Evolutionary conservation across 2,329 filamentous ascomycete genomes (phyloP).

Genomic region (Samsoniella hepiali): DNA sequence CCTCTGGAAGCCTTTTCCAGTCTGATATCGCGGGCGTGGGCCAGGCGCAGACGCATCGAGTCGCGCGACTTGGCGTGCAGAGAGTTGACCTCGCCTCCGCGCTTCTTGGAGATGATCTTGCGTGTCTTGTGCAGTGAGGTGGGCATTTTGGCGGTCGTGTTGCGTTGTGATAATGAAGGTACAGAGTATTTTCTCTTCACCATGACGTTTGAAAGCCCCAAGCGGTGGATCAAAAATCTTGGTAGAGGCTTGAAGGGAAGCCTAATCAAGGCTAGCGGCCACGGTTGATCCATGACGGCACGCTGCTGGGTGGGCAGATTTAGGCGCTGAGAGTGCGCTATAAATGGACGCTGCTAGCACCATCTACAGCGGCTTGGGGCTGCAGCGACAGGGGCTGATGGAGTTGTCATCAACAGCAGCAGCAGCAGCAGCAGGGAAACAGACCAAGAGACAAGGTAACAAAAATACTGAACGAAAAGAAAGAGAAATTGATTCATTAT

Average conservation of each 20-base stretch:
- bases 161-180: background rate
- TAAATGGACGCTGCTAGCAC: background rate
- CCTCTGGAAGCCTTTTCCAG: slow-evolving; percentile 68
- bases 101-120: slow-evolving; percentile 89
- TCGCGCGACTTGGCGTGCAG: slow-evolving; percentile 89
- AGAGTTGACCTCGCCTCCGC: slow-evolving; percentile 65
- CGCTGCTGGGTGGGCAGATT: background rate
- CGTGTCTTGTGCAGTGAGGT: slow-evolving; percentile 76
- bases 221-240: background rate
- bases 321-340: background rate
- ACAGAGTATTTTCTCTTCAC: background rate
- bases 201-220: background rate
- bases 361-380: background rate
- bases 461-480: too few species aligned
- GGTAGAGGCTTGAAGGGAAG: background rate
- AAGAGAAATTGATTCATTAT: too few species aligned
- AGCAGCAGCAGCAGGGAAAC: too few species aligned
- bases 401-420: too few species aligned
- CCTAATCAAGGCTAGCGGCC: background rate
- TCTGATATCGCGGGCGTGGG: slow-evolving; percentile 77
- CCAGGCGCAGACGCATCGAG: slow-evolving; percentile 74
- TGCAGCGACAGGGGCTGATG: background rate
- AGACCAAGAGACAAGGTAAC: too few species aligned
- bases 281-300: background rate
- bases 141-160: slow-evolving; percentile 56